These are phyloP conservation scores for Scorias spongiosa DNA, from an alignment of 2,329 filamentous ascomycete species.

Conservation along the genomic window DNA sequence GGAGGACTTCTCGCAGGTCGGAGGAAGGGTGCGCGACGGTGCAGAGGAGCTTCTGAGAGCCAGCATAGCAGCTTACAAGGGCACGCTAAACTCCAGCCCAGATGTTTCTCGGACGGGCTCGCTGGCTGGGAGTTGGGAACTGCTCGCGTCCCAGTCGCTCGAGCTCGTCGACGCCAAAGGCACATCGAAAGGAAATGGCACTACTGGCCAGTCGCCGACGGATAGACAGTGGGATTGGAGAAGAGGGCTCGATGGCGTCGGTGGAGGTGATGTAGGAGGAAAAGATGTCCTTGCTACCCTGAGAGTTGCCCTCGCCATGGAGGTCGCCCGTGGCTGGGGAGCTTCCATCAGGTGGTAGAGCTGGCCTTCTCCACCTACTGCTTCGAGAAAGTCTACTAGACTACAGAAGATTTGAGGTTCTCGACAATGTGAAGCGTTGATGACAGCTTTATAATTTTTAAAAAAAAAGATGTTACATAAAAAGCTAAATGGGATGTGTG, in stretches of 20 bases:
- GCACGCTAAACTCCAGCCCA: slow-evolving; percentile 1
- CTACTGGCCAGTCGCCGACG: slow-evolving; percentile 12
- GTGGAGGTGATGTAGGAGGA: slow-evolving; percentile 40
- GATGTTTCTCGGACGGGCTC: slow-evolving; percentile 1
- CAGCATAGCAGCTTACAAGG: slow-evolving; percentile 11
- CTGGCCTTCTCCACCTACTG: no score
- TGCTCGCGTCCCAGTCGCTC: slow-evolving; percentile 12
- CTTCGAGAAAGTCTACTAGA: no score
- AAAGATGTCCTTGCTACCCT: slow-evolving; percentile 58
- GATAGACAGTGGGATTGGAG: slow-evolving; percentile 56
- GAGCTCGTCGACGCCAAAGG: slow-evolving; percentile 5
- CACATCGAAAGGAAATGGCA: slow-evolving; percentile 30
- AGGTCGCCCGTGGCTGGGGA: slow-evolving; percentile 52
- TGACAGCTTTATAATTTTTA: no score
- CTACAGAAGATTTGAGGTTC: no score
- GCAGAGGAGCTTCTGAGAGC: slow-evolving; percentile 14
- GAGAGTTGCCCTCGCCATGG: slow-evolving; percentile 57
- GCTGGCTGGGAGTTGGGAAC: slow-evolving; percentile 14
- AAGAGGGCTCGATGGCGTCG: slow-evolving; percentile 30
- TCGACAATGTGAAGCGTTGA: no score
- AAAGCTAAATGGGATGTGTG: no score
- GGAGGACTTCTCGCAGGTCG: slow-evolving; percentile 15
- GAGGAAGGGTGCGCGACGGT: slow-evolving; percentile 13
- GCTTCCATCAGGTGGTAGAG: slow-evolving; percentile 1
- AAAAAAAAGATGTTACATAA: no score